Evolutionary conservation across 208 protist genomes (phyloP).

Genomic region (Naegleria gruberi): DNA sequence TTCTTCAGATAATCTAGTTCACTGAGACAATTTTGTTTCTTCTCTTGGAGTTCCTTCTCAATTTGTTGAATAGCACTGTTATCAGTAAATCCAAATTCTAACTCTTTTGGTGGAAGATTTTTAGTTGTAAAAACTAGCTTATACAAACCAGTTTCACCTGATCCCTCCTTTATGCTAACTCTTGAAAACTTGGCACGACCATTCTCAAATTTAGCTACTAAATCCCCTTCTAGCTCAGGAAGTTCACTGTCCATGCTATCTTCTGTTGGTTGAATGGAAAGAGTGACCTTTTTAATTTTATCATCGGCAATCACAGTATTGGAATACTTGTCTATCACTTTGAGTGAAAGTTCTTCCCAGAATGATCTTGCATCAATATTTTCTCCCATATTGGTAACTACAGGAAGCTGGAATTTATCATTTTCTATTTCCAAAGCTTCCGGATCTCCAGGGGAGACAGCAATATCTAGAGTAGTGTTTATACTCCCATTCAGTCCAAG

Average conservation of each 20-base stretch:
- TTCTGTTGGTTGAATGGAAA: neutral
- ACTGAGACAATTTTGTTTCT: neutral
- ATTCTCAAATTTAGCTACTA: neutral
- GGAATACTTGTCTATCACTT: neutral
- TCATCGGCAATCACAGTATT: neutral
- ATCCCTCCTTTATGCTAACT: neutral
- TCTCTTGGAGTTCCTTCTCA: conserved; percentile 6
- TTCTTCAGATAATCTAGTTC: neutral
- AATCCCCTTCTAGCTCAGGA: neutral
- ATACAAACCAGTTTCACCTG: too few species aligned
- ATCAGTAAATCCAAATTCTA: neutral
- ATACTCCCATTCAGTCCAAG: neutral
- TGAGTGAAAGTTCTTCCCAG: neutral
- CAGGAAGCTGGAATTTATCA: neutral
- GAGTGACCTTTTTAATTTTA: neutral
- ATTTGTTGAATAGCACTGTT: neutral
- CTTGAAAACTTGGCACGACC: neutral
- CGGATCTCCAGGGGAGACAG: neutral
- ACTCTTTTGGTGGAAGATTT: neutral
- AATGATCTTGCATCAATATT: neutral
- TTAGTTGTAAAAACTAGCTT: neutral
- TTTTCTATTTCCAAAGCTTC: neutral
- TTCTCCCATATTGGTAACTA: neutral
- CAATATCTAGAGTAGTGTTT: neutral
- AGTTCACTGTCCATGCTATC: neutral